Base-by-base conservation (phyloP, 208 protist genomes). In the Angomonas ambiguus region DNA sequence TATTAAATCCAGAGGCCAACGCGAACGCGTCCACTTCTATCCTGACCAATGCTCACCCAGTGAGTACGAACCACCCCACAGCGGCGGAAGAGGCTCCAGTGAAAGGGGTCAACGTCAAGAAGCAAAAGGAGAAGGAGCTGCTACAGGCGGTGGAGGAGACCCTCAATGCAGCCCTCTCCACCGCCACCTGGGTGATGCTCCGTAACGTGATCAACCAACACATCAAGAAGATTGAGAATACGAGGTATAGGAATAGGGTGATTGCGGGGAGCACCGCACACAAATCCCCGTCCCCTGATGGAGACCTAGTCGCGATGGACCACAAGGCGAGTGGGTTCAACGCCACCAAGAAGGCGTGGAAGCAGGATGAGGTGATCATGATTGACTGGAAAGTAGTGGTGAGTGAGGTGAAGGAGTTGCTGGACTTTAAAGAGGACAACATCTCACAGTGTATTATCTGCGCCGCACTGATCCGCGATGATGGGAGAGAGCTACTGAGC, bases 401-500 rank as follows among this genome's bases (percentile, higher is more conserved):
- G 45, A 56, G 38, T 1, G 80, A 91, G n/a, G 56, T 93, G 51
- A 62, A 74, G 49, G 69, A 72, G 51, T 57, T 79, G 60, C 59
- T 89, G 11, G 69, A 70, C n/a, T 57, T 76, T 45, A 62, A 42
- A 28, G 69, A 76, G 33, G 59, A 63, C 42, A 56, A 61, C 55
- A 51, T 80, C 11, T 86, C 82, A 2, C 80, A 85, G 71, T 83
- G 76, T 51, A 68, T 82, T 28, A 56, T 93, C 2, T 93, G 86
- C 49, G 74, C 80, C 27, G 87, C 77, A 65, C 85, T 95, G 45
- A 69, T 93, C 34, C 79, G 76, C 61, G 82, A 94, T 62, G 79
- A 88, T 58, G 87, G 85, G 34, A 69, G 79, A 38, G 86, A 95
- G 75, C 70, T 95, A 35, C 66, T 95, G 67, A 67, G 85, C 55